Evolutionary conservation across 495 filamentous ascomycete species (phyloP), one percentile per base, ranked within the genome.

Genomic region (Arthonia radiata): DNA sequence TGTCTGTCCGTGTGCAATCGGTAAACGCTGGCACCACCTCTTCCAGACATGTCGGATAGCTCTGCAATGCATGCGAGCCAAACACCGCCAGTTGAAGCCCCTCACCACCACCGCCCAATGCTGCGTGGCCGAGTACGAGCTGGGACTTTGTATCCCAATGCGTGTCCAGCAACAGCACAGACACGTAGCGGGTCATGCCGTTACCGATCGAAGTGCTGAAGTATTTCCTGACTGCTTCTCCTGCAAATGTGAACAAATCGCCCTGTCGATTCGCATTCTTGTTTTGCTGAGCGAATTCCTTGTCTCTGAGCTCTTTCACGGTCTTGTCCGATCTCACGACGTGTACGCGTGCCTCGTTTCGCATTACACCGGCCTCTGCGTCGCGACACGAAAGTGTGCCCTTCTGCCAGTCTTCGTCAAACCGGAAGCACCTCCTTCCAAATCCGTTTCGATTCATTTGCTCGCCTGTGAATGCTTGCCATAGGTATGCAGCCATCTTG

Each of bases 391-490:
- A 79, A 25, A 75, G 54, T 9, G 69, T 72, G 10, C 79, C 78
- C 0, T 64, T 63, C 30, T 78, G 74, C 82, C 82, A 93, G 37
- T 83, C 77, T 44, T 93, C 82, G 29, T 93, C 82, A 35, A 83
- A 77, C 23, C 81, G 58, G 42, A 91, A 91, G 24, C 67, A 74
- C 13, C 82, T 63, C 15, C 82, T 61, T 2, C 79, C 79, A 28
- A 92, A 61, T 24, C 67, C 70, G 45, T 83, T 72, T 31, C 79
- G 74, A 45, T 63, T 71, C 81, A 92, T 92, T 42, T 93, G 80
- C 41, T 91, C 80, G 8, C 74, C 77, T 1, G 82, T 93, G 40
- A 86, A 92, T 5, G 80, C 78, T 44, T 92, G 82, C 82, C 82
- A 93, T 2, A 93, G 57, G 43, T 92, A 89, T 11, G 79, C 81